Conservation (phyloP, 2,329 filamentous ascomycete genomes). For the Colletotrichum tamarilloi region DNA sequence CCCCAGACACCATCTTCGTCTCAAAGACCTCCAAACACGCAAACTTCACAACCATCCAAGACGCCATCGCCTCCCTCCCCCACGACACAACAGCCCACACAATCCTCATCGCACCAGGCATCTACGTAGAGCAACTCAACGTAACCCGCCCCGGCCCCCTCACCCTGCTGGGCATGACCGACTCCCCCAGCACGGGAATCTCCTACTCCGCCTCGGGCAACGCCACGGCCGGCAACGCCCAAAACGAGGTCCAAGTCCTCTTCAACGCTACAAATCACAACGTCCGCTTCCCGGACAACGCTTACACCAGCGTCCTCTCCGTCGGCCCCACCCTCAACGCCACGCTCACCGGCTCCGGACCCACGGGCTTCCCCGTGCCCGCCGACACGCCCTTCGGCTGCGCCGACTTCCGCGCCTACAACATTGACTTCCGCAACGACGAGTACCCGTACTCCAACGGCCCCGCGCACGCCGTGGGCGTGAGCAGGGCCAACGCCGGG, state of each 20-base stretch:
- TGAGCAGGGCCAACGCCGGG: slow-evolving; percentile 72
- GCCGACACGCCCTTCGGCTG: slow-evolving; percentile 72
- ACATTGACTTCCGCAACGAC: slow-evolving; percentile 73
- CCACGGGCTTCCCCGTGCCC: slow-evolving; percentile 71
- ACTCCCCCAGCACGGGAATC: slow-evolving; percentile 45
- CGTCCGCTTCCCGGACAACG: slow-evolving; percentile 64
- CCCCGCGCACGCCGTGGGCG: slow-evolving; percentile 68
- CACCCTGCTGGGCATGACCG: slow-evolving; percentile 69
- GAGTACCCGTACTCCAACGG: slow-evolving; percentile 62
- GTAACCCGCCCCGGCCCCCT: slow-evolving; percentile 71
- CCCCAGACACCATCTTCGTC: slow-evolving; percentile 54
- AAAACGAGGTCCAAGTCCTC: slow-evolving; percentile 65
- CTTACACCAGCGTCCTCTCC: slow-evolving; percentile 70
- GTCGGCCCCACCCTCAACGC: slow-evolving; percentile 73
- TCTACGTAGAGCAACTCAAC: slow-evolving; percentile 74
- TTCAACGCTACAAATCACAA: slow-evolving; percentile 67
- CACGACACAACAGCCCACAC: slow-evolving; percentile 57
- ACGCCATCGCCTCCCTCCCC: slow-evolving; percentile 52
- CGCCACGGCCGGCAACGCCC: slow-evolving; percentile 47
- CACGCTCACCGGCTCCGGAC: slow-evolving; percentile 69
- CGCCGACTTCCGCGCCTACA: slow-evolving; percentile 72
- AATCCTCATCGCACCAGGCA: slow-evolving; percentile 70
- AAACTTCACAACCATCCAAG: slow-evolving; percentile 51
- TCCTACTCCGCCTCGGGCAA: slow-evolving; percentile 51
- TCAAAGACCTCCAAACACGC: slow-evolving; percentile 47